Percentiles rank a stretch among this genome's conserved stretches.
phyloP scores from a whole-genome alignment of 2,329 filamentous ascomycete genomes.

The Lecanosticta acicola region DNA sequence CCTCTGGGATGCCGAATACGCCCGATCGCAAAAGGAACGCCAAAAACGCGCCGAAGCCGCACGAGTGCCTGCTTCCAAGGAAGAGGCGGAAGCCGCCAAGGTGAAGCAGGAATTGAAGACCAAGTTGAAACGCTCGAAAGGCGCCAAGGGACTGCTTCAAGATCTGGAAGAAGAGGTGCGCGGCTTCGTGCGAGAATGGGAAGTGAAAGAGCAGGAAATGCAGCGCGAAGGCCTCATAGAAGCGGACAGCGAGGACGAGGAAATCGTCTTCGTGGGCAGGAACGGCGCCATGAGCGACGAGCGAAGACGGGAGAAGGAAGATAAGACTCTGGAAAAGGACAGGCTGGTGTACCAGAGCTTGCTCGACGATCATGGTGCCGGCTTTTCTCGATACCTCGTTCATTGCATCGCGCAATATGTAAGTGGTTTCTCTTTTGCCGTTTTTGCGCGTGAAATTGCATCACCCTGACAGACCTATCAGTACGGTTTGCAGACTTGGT shows the following conservation, averaged over 20 bases:
- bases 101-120: conserved; percentile 76
- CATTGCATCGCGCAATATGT: conserved; percentile 81
- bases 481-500: conserved; percentile 81
- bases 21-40: conserved; percentile 26
- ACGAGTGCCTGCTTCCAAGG: conserved; percentile 46
- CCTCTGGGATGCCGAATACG: conserved; percentile 65
- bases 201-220: conserved; percentile 43
- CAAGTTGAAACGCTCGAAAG: conserved; percentile 72
- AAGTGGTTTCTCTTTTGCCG: conserved; percentile 9
- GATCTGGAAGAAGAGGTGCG: conserved; percentile 81
- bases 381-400: conserved; percentile 88
- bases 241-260: conserved; percentile 63
- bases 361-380: conserved; percentile 67
- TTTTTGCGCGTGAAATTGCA: not conserved
- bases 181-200: conserved; percentile 62
- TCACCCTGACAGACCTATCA: conserved; percentile 6
- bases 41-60: conserved; percentile 39
- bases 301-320: conserved; percentile 48
- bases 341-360: conserved; percentile 76
- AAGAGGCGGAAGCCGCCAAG: conserved; percentile 41
- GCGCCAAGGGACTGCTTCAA: conserved; percentile 72
- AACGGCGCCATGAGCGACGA: conserved; percentile 59
- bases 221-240: conserved; percentile 43
- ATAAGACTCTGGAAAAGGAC: conserved; percentile 52
- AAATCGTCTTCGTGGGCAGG: conserved; percentile 83